Evolutionary conservation across 768 basidiomycete genomes (phyloP), one percentile per base, ranked within the genome.

Genomic region (Termitomyces sp.): DNA sequence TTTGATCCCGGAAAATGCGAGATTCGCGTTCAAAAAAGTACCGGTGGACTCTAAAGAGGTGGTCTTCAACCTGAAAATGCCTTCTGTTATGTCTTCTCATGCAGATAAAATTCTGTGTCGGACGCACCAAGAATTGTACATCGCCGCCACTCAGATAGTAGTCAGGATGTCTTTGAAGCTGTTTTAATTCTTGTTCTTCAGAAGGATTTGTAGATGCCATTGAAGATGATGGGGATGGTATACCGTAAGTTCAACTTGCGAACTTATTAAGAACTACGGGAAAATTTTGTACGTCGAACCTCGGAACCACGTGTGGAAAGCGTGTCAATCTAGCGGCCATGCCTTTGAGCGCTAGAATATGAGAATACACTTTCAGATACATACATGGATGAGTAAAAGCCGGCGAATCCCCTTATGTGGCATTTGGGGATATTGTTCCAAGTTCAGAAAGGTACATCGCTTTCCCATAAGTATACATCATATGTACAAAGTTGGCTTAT

Each of bases 1-100:
- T 57, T 52, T 75, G 71, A 0, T 69, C 67, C 11, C 67, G 68
- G 67, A 87, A 86, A 33, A 71, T 76, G 0, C 69, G 52, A 0
- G 86, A 87, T 54, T 89, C 86, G 0, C 87, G 73, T n/a, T 77
- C 75, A 41, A 89, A 86, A 51, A 88, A 87, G 46, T 81, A 83
- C 0, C 80, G 75, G 58, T 88, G 86, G 0, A 89, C 76, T 0
- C 80, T 72, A 61, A 85, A 89, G 0, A 81, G 70, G 4, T 74
- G 69, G 56, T 84, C 77, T 50, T 85, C 83, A 16, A 83, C 82
- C 87, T 88, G 54, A 22, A 44, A 27, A 37, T 47, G 33, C 31
- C 13, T 22, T 27, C 42, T 37, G 34, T 56, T 45, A 37, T 44
- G 36, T 44, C 6, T 9, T 41, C 37, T 39, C 12, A 15, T 31